A percentile compares a stretch with the other conserved stretches of the same genome.
Conservation (phyloP, 148 eudicot species). For the Cornus florida region DNA sequence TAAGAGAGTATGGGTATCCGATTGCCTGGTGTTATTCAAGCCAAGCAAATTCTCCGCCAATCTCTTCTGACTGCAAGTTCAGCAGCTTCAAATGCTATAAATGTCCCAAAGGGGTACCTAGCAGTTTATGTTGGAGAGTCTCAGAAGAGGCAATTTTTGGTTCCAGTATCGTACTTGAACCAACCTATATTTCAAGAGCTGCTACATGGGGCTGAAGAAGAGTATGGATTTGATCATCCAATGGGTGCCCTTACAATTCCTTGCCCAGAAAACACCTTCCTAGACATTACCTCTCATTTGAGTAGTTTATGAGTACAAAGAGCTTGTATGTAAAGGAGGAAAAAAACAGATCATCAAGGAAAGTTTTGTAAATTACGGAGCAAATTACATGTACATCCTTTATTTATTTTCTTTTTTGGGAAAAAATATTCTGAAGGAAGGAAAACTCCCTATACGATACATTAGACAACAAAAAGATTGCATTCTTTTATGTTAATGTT, state of each 20-base stretch:
- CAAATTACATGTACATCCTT: not conserved
- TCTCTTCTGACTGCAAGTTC: not conserved
- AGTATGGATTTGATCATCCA: slow-evolving; percentile 40
- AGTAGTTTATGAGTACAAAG: not conserved
- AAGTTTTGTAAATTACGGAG: not conserved
- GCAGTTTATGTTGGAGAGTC: slow-evolving; percentile 30
- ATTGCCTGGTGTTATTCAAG: slow-evolving; percentile 5
- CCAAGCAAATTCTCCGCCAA: not conserved
- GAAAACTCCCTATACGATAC: not conserved
- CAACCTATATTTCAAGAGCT: slow-evolving; percentile 23
- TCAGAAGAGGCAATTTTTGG: slow-evolving; percentile 14
- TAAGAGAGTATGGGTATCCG: slow-evolving; percentile 10
- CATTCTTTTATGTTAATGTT: too few relatives aligned
- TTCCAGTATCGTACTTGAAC: slow-evolving; percentile 24
- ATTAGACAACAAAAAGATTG: too few relatives aligned
- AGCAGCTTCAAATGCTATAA: not conserved
- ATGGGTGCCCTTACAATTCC: slow-evolving; percentile 44
- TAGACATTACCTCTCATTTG: slow-evolving; percentile 25
- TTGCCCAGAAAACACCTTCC: slow-evolving; percentile 28
- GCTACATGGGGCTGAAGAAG: slow-evolving; percentile 30
- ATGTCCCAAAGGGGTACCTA: slow-evolving; percentile 38
- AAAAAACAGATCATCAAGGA: not conserved
- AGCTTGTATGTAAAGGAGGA: not conserved
- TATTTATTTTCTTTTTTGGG: not conserved
- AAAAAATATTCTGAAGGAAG: not conserved